Evolutionary conservation across 352 stramenopile species (phyloP).

Genomic region (Phytophthora tubulina): DNA sequence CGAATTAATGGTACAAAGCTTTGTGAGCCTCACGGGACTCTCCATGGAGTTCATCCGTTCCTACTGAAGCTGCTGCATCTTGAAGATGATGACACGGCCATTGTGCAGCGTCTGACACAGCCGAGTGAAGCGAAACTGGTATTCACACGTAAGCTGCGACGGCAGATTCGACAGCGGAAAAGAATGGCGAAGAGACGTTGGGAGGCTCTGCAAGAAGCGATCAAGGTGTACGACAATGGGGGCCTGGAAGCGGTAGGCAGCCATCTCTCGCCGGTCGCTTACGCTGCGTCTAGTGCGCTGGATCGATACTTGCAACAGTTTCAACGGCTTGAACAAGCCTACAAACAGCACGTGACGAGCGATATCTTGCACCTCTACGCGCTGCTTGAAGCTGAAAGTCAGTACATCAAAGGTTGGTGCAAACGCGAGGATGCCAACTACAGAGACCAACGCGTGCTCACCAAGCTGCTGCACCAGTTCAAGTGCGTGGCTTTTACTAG

Average conservation of each 20-base stretch:
- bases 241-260: not conserved
- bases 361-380: slow-evolving; percentile 55
- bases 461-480: slow-evolving; percentile 57
- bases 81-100: slow-evolving; percentile 13
- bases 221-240: not conserved
- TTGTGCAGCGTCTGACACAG: slow-evolving; percentile 25
- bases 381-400: slow-evolving; percentile 58
- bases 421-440: slow-evolving; percentile 38
- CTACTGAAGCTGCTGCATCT: slow-evolving; percentile 39
- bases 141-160: slow-evolving; percentile 25
- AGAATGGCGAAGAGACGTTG: slow-evolving; percentile 7
- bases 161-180: slow-evolving; percentile 24
- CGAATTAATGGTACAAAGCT: slow-evolving; percentile 38
- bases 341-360: slow-evolving; percentile 43
- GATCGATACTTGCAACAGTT: slow-evolving; percentile 43
- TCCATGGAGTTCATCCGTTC: slow-evolving; percentile 42
- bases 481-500: slow-evolving; percentile 37
- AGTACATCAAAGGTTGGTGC: slow-evolving; percentile 50
- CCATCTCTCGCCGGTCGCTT: slow-evolving; percentile 4
- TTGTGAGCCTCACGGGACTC: slow-evolving; percentile 28
- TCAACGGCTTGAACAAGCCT: slow-evolving; percentile 37
- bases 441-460: slow-evolving; percentile 40
- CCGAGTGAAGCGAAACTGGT: slow-evolving; percentile 41
- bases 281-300: slow-evolving; percentile 10
- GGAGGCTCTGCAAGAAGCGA: slow-evolving; percentile 11